A percentile compares a stretch with the other conserved stretches of the same genome.
phyloP scores from a whole-genome alignment of 495 filamentous ascomycete species.

The Eremomyces bilateralis region DNA sequence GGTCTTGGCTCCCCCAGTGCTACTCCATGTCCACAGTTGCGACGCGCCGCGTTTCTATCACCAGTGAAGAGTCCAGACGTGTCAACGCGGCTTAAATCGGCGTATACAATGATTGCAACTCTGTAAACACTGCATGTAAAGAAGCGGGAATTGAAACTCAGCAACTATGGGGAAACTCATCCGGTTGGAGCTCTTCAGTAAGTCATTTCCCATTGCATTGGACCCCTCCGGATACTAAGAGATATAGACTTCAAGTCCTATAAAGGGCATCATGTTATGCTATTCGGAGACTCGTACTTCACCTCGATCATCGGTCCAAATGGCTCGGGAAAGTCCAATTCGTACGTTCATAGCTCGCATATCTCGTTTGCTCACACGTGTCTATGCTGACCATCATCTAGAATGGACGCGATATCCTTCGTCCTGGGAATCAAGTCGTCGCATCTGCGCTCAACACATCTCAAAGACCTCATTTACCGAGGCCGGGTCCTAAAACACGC shows the following conservation, averaged over 20 bases:
- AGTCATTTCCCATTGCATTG: conserved; percentile 13
- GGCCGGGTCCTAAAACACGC: conserved; percentile 81
- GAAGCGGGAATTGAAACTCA: neutral
- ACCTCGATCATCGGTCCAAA: conserved; percentile 98
- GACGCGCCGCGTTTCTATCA: neutral
- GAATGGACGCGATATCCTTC: conserved; percentile 99
- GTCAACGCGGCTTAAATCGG: neutral
- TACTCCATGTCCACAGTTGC: neutral
- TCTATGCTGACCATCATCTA: conserved; percentile 19
- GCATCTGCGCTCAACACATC: conserved; percentile 82
- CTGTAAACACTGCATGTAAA: neutral
- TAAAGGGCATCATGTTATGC: conserved; percentile 75
- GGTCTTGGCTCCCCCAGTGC: neutral
- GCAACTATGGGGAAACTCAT: conserved; percentile 69
- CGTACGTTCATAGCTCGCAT: conserved; percentile 33
- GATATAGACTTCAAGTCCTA: conserved; percentile 92
- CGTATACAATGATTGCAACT: neutral
- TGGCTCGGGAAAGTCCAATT: conserved; percentile 99
- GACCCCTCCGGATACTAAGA: no score
- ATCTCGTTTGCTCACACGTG: neutral
- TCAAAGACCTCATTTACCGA: conserved; percentile 88
- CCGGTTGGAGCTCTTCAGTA: conserved; percentile 85
- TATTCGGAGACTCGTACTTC: conserved; percentile 97
- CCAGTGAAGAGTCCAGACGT: neutral
- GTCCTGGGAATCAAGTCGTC: conserved; percentile 97